phyloP scores from a whole-genome alignment of 768 basidiomycete species.

The Collybia mongolica region DNA sequence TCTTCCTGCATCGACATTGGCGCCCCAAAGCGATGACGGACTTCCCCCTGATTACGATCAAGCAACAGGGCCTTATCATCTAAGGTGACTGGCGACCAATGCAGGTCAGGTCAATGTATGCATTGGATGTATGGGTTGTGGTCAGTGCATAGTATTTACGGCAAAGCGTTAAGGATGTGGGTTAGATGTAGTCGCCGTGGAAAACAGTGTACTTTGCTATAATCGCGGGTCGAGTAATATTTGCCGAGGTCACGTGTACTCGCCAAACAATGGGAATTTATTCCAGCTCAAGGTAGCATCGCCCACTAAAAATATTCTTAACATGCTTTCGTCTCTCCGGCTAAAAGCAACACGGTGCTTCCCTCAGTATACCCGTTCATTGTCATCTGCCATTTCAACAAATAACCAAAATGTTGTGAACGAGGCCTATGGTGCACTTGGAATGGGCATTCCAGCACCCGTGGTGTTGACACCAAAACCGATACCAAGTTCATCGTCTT shows the following conservation, averaged over 20 bases:
- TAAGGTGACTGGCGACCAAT: no score
- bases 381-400: slow-evolving; percentile 9
- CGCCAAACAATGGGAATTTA: no score
- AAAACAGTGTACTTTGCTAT: no score
- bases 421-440: slow-evolving; percentile 16
- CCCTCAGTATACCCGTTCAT: slow-evolving; percentile 14
- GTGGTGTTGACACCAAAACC: not conserved
- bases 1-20: not conserved
- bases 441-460: slow-evolving; percentile 2
- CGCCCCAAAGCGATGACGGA: not conserved
- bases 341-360: slow-evolving; percentile 15
- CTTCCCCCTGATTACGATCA: slow-evolving; percentile 10
- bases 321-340: slow-evolving; percentile 12
- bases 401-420: slow-evolving; percentile 15
- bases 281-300: no score
- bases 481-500: slow-evolving; percentile 4
- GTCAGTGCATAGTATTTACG: no score
- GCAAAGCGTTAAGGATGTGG: no score
- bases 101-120: no score
- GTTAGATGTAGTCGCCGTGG: no score
- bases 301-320: not conserved
- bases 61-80: slow-evolving; percentile 8
- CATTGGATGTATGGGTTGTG: no score
- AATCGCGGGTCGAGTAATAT: no score
- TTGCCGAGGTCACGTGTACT: no score